Conservation (phyloP, 164 flowering plant species). For the Piper betle region DNA sequence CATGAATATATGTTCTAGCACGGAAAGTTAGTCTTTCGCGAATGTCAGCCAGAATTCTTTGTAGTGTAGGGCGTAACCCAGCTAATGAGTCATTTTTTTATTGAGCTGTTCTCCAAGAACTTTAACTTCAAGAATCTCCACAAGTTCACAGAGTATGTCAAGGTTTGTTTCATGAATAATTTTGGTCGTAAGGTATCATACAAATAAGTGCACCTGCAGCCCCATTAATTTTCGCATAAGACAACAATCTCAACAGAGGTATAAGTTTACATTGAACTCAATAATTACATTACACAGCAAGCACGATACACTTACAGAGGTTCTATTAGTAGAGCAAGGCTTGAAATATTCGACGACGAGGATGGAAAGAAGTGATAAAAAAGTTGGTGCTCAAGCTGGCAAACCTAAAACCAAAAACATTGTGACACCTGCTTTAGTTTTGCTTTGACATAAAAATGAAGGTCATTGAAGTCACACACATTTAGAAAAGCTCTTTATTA, state of each 20-base stretch:
- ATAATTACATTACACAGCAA: not conserved
- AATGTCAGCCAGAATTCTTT: constrained; percentile 87
- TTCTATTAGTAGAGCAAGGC: constrained; percentile 80
- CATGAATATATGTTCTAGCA: constrained; percentile 86
- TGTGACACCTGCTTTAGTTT: not conserved
- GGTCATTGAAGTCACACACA: not conserved
- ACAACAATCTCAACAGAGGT: not conserved
- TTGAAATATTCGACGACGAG: constrained; percentile 78
- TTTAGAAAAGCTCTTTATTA: not conserved
- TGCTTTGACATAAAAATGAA: not conserved
- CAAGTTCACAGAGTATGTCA: constrained; percentile 91
- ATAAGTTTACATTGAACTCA: not conserved
- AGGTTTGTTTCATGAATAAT: constrained; percentile 89
- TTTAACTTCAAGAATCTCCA: constrained; percentile 92
- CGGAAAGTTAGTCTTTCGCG: constrained; percentile 93
- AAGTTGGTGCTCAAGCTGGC: constrained; percentile 93
- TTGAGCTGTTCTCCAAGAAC: constrained; percentile 79
- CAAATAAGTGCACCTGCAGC: constrained; percentile 73
- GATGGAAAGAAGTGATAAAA: constrained; percentile 89
- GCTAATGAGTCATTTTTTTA: constrained; percentile 68
- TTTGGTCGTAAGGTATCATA: constrained; percentile 91
- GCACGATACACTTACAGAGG: constrained; percentile 60
- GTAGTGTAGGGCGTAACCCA: constrained; percentile 73
- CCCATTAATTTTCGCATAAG: too few species aligned
- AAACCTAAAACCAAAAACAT: constrained; percentile 45